Percentiles rank a stretch among this genome's conserved stretches.
Evolutionary conservation across 2,329 filamentous ascomycete genomes (phyloP).

Genomic region (Bertia moriformis): DNA sequence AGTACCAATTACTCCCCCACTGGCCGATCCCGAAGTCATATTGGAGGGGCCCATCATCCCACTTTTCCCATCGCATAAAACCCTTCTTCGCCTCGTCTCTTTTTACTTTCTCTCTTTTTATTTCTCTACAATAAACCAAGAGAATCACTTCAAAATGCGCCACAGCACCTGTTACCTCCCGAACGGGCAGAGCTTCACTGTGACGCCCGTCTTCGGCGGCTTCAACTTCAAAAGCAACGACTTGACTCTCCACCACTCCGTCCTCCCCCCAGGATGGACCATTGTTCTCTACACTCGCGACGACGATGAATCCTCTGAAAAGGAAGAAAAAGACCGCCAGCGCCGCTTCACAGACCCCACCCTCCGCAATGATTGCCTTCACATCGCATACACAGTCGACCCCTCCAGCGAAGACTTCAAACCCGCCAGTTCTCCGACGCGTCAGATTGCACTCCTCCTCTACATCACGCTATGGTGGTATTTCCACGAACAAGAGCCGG

Average conservation of each 20-base stretch:
- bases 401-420: constrained; percentile 70
- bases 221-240: constrained; percentile 78
- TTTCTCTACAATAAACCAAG: not conserved
- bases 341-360: constrained; percentile 64
- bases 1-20: too few species aligned
- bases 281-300: constrained; percentile 59
- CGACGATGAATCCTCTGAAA: constrained; percentile 4
- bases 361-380: constrained; percentile 65
- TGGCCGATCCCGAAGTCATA: too few species aligned
- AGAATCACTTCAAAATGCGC: not conserved
- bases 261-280: constrained; percentile 79
- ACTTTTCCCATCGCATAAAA: too few species aligned
- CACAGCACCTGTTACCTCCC: constrained; percentile 51
- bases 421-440: constrained; percentile 63
- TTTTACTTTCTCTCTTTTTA: not conserved
- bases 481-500: constrained; percentile 73
- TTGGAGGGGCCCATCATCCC: too few species aligned
- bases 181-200: constrained; percentile 71
- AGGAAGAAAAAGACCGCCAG: constrained; percentile 21
- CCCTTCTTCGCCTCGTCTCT: not conserved
- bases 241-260: constrained; percentile 49
- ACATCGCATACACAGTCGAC: constrained; percentile 82
- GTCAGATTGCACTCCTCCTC: constrained; percentile 91
- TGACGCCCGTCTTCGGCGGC: constrained; percentile 80
- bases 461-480: constrained; percentile 96